phyloP scores from a whole-genome alignment of 1,139 yeast genomes.

The Pneumocystis canis region DNA sequence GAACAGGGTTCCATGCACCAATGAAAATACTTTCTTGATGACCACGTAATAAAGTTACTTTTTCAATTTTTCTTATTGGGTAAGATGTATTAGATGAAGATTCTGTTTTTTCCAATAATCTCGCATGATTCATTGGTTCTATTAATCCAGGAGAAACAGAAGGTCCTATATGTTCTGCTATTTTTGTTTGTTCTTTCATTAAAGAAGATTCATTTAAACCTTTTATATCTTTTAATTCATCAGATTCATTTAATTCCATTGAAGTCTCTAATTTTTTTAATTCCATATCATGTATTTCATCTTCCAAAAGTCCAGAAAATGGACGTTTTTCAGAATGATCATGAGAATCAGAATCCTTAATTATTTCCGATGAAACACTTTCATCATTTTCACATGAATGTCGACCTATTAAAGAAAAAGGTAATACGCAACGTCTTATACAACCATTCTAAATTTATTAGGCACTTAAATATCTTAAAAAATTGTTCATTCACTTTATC shows the following conservation, averaged over 20 bases:
- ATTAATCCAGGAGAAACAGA: neutral
- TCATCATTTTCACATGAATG: neutral
- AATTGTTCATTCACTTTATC: slow-evolving; percentile 25
- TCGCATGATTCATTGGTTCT: neutral
- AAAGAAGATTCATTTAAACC: neutral
- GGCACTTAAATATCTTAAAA: slow-evolving; percentile 18
- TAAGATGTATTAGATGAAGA: slow-evolving; percentile 11
- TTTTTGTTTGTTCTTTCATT: neutral
- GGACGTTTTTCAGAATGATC: neutral
- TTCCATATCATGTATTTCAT: neutral
- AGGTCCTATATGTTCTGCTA: neutral
- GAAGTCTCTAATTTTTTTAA: neutral
- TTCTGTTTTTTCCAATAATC: neutral
- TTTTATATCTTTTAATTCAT: neutral
- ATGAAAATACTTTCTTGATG: slow-evolving; percentile 17
- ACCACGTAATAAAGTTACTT: slow-evolving; percentile 24
- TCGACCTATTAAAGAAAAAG: slow-evolving; percentile 2
- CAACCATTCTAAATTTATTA: slow-evolving; percentile 12
- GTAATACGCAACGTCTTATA: neutral
- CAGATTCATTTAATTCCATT: neutral
- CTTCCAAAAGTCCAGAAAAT: neutral
- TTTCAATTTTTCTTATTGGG: slow-evolving; percentile 25
- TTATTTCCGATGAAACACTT: neutral
- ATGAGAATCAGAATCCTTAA: neutral
- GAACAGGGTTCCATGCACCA: slow-evolving; percentile 1